phyloP scores from a whole-genome alignment of 441 rosid genomes.

The Adansonia gregorii region DNA sequence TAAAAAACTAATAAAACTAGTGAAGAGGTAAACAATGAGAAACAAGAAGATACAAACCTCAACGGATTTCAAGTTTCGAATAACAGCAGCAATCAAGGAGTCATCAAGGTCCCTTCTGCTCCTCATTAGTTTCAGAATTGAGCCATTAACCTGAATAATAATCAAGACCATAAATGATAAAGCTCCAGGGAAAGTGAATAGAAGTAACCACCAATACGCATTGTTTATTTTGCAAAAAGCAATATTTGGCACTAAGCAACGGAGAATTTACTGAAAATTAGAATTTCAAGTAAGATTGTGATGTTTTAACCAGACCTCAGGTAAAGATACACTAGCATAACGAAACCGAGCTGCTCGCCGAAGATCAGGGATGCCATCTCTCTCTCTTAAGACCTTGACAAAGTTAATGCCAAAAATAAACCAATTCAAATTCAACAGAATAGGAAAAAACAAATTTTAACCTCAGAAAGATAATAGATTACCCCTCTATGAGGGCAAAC shows the following conservation, averaged over 20 bases:
- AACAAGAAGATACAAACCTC: constrained; percentile 53
- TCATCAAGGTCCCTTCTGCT: constrained; percentile 78
- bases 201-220: constrained; percentile 13
- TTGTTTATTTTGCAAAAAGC: constrained; percentile 19
- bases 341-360: constrained; percentile 87
- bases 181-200: constrained; percentile 29
- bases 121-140: constrained; percentile 61
- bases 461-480: constrained; percentile 22
- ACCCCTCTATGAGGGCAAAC: constrained; percentile 9
- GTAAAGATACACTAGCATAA: constrained; percentile 69
- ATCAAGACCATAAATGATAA: constrained; percentile 32
- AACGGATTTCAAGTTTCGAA: constrained; percentile 78
- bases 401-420: constrained; percentile 29
- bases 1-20: constrained; percentile 19
- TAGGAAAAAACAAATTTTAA: constrained; percentile 21
- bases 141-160: constrained; percentile 60
- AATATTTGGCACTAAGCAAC: constrained; percentile 8
- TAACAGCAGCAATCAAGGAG: constrained; percentile 64
- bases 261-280: constrained; percentile 14
- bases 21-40: constrained; percentile 23
- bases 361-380: constrained; percentile 93
- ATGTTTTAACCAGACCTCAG: constrained; percentile 69
- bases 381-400: constrained; percentile 74
- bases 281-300: constrained; percentile 11
- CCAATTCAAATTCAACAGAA: constrained; percentile 16